These are phyloP conservation scores for Neurospora sp. DNA, from an alignment of 495 filamentous ascomycete genomes.

Conservation along the genomic window DNA sequence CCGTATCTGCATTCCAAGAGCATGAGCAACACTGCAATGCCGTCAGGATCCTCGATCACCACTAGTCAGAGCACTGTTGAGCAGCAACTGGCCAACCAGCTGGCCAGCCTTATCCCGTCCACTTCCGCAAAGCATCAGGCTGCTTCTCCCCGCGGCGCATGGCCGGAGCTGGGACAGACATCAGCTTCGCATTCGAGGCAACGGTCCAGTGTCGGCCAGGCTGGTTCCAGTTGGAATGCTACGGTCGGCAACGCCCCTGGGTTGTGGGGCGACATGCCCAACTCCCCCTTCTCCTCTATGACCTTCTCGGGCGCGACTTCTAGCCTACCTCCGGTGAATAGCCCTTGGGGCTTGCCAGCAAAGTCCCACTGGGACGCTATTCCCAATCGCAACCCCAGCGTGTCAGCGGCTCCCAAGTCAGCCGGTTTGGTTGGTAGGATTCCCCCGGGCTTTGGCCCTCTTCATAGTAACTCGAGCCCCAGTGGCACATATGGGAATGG, in stretches of 20 bases:
- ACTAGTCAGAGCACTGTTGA: neutral
- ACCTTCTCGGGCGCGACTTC: slow-evolving; percentile 13
- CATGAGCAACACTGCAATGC: slow-evolving; percentile 7
- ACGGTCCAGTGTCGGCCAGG: neutral
- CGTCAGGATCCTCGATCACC: neutral
- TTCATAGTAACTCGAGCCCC: neutral
- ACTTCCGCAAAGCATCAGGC: neutral
- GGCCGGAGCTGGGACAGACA: slow-evolving; percentile 4
- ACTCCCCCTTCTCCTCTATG: slow-evolving; percentile 14
- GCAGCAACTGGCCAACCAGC: slow-evolving; percentile 2
- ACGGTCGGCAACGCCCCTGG: neutral
- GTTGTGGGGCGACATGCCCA: neutral
- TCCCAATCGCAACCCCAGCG: slow-evolving; percentile 1
- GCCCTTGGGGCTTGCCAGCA: slow-evolving; percentile 17
- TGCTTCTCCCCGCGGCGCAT: neutral
- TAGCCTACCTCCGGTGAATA: slow-evolving; percentile 19
- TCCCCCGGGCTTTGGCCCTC: slow-evolving; percentile 1
- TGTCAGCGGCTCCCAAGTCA: neutral
- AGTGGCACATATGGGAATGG: neutral
- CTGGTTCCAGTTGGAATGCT: slow-evolving; percentile 5
- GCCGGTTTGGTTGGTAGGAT: neutral
- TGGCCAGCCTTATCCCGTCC: neutral
- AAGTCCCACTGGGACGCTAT: neutral
- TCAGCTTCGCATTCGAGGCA: neutral
- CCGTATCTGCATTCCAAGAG: slow-evolving; percentile 10